These are phyloP conservation scores for Ogataea minuta DNA, from an alignment of 805 yeast species.

Conservation along the genomic window DNA sequence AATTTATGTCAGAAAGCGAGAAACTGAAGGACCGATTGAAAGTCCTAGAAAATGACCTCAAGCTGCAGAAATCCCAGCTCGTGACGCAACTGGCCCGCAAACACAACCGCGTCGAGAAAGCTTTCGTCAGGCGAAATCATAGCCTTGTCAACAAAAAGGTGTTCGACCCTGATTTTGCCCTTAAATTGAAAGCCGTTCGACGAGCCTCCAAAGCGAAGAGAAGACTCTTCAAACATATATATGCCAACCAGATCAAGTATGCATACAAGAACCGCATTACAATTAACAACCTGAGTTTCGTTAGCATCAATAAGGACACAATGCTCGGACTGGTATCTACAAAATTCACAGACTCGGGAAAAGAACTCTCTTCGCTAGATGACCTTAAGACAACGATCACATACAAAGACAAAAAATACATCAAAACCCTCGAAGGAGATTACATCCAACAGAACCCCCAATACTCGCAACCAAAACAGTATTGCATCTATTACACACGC, in stretches of 20 bases:
- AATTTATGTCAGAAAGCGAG: slow-evolving; percentile 22
- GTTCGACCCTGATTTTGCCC: slow-evolving; percentile 34
- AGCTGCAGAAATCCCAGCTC: slow-evolving; percentile 17
- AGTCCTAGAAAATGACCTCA: slow-evolving; percentile 20
- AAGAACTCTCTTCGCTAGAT: slow-evolving; percentile 17
- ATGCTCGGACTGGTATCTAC: slow-evolving; percentile 40
- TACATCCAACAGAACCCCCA: slow-evolving; percentile 20
- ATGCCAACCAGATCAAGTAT: slow-evolving; percentile 36
- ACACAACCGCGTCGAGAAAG: slow-evolving; percentile 12
- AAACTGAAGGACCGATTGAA: slow-evolving; percentile 20
- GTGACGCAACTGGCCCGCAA: slow-evolving; percentile 17
- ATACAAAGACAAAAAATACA: slow-evolving; percentile 19
- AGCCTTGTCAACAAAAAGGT: slow-evolving; percentile 38
- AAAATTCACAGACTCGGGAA: slow-evolving; percentile 13
- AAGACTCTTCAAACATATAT: slow-evolving; percentile 18
- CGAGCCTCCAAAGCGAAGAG: slow-evolving; percentile 17
- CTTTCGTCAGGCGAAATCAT: slow-evolving; percentile 30
- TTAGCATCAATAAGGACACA: slow-evolving; percentile 40
- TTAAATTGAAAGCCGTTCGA: slow-evolving; percentile 23
- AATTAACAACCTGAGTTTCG: slow-evolving; percentile 44
- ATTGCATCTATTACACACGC: slow-evolving; percentile 34
- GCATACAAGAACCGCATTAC: slow-evolving; percentile 45
- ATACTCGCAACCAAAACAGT: slow-evolving; percentile 6
- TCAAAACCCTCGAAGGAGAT: slow-evolving; percentile 26
- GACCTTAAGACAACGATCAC: slow-evolving; percentile 20